Evolutionary conservation across 73 alveolate genomes (phyloP).

Genomic region (Tetrahymena elliotti): DNA sequence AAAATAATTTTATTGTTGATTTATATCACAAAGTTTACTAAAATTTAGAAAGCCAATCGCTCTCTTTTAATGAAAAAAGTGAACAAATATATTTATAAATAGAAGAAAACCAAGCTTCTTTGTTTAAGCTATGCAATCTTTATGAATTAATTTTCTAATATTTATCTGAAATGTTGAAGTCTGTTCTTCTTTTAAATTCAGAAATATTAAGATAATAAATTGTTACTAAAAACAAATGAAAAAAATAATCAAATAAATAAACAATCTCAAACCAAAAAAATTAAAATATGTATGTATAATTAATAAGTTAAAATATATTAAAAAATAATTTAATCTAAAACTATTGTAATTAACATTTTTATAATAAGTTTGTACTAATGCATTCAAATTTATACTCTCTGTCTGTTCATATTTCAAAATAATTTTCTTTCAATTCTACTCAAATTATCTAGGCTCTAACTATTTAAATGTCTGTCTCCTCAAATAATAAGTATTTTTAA

Average conservation of each 20-base stretch:
- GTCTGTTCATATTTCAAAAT: no score
- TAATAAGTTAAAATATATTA: no score
- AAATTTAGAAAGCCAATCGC: background rate
- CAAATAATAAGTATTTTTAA: no score
- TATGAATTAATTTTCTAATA: background rate
- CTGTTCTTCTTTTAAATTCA: background rate
- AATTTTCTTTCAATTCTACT: no score
- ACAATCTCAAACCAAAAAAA: no score
- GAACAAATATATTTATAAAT: background rate
- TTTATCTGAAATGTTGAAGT: background rate
- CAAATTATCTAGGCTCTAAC: no score
- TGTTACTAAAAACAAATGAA: background rate
- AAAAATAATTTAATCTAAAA: no score
- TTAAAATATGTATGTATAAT: no score
- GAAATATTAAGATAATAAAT: background rate
- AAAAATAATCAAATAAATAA: background rate
- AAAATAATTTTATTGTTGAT: background rate
- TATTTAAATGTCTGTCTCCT: no score
- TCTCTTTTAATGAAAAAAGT: background rate
- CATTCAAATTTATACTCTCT: no score
- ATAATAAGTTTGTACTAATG: no score
- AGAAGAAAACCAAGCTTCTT: background rate
- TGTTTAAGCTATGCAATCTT: background rate
- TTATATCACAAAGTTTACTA: background rate
- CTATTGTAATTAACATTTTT: no score